A percentile compares a stretch with the other conserved stretches of the same genome.
phyloP scores from a whole-genome alignment of 73 alveolate species.

The Paramecium sexaurelia region DNA sequence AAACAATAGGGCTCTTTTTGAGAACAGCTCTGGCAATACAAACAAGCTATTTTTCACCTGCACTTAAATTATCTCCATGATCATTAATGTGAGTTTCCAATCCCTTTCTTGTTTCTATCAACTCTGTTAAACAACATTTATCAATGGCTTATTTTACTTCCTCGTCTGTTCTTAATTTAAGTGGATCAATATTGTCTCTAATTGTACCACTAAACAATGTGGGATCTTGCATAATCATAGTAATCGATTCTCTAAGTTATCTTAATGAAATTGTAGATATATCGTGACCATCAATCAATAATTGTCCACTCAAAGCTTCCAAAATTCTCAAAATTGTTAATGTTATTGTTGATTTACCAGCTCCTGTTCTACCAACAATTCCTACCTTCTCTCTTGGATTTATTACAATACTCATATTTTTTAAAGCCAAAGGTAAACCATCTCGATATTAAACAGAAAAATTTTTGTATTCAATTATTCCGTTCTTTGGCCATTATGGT shows the following conservation, averaged over 20 bases:
- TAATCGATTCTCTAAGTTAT: slow-evolving; percentile 82
- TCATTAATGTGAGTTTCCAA: slow-evolving; percentile 77
- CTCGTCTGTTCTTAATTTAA: slow-evolving; percentile 66
- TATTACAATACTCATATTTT: slow-evolving; percentile 68
- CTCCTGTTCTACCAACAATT: slow-evolving; percentile 88
- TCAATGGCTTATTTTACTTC: slow-evolving; percentile 74
- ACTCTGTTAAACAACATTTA: slow-evolving; percentile 61
- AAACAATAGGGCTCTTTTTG: slow-evolving; percentile 74
- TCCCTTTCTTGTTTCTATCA: slow-evolving; percentile 63
- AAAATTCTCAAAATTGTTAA: slow-evolving; percentile 83
- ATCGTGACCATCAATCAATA: slow-evolving; percentile 86
- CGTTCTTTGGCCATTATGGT: slow-evolving; percentile 88
- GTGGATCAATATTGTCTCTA: slow-evolving; percentile 91
- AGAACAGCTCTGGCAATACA: slow-evolving; percentile 86
- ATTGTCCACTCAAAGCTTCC: slow-evolving; percentile 82
- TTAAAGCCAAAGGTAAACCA: slow-evolving; percentile 74
- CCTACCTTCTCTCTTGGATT: slow-evolving; percentile 84
- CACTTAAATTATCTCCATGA: slow-evolving; percentile 79
- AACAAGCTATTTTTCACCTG: slow-evolving; percentile 84
- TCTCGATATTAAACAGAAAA: slow-evolving; percentile 72
- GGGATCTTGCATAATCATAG: slow-evolving; percentile 93
- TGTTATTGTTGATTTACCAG: slow-evolving; percentile 88
- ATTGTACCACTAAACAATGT: slow-evolving; percentile 84
- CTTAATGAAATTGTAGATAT: slow-evolving; percentile 81
- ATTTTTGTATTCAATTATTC: slow-evolving; percentile 73